Evolutionary conservation across 768 basidiomycete genomes (phyloP).

Genomic region (Lactifluus pinguis): DNA sequence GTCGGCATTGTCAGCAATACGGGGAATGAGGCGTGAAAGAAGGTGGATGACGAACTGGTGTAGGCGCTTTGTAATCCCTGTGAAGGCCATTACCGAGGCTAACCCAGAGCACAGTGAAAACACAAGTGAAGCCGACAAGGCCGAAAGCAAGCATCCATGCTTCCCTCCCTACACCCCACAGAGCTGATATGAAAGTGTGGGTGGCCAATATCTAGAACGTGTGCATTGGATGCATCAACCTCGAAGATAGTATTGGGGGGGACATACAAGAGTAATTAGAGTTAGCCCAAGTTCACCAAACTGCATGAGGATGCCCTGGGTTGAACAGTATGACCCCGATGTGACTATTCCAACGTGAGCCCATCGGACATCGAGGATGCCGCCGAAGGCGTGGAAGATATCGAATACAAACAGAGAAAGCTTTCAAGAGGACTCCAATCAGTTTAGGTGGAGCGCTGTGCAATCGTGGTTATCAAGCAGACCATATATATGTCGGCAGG

Average conservation of each 20-base stretch:
- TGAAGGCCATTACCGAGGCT: conserved; percentile 22
- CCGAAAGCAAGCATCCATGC: neutral
- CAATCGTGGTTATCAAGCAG: neutral
- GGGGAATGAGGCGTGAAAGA: neutral
- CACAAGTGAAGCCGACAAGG: conserved; percentile 1
- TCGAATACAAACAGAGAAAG: conserved; percentile 15
- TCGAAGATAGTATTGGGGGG: neutral
- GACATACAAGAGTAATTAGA: conserved; percentile 32
- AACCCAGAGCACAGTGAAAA: neutral
- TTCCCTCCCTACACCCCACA: neutral
- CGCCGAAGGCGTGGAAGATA: too few species aligned
- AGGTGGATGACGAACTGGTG: conserved; percentile 25
- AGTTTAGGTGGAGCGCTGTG: neutral
- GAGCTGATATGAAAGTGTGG: neutral
- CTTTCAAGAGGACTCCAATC: conserved; percentile 18
- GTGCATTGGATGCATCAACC: neutral
- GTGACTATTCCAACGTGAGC: conserved; percentile 16
- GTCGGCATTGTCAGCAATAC: conserved; percentile 3
- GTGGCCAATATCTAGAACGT: neutral
- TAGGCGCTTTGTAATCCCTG: conserved; percentile 27
- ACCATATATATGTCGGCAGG: conserved; percentile 38
- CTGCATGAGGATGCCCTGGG: conserved; percentile 31
- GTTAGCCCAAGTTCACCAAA: conserved; percentile 36
- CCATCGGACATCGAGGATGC: too few species aligned
- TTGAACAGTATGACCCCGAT: conserved; percentile 25